A percentile compares a stretch with the other conserved stretches of the same genome.
Evolutionary conservation across 345 rosid genomes (phyloP).

Genomic region (Clarkia xantiana): DNA sequence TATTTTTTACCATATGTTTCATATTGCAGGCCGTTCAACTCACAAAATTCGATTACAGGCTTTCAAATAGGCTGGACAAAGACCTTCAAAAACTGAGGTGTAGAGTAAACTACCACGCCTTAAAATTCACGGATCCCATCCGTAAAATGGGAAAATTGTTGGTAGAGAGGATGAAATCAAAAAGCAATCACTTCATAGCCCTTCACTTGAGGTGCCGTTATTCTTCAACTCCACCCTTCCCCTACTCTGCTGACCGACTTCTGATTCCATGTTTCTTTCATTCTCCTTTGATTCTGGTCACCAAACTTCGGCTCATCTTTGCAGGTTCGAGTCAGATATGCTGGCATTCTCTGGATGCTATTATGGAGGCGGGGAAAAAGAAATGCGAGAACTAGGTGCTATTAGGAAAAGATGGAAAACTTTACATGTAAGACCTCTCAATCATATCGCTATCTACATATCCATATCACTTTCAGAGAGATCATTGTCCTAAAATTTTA

Average conservation of each 20-base stretch:
- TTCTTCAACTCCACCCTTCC: not conserved
- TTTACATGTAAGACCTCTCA: conserved; percentile 42
- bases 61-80: conserved; percentile 47
- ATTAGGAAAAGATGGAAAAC: conserved; percentile 81
- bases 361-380: conserved; percentile 83
- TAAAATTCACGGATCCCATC: conserved; percentile 56
- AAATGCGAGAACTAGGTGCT: conserved; percentile 54
- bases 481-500: no score
- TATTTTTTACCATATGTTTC: not conserved
- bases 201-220: conserved; percentile 64
- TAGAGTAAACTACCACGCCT: conserved; percentile 79
- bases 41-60: conserved; percentile 85
- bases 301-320: not conserved
- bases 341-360: conserved; percentile 94
- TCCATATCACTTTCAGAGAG: no score
- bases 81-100: conserved; percentile 88
- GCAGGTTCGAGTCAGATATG: conserved; percentile 95
- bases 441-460: not conserved
- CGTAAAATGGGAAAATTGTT: conserved; percentile 45
- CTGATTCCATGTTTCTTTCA: not conserved
- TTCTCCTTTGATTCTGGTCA: not conserved
- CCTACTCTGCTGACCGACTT: not conserved
- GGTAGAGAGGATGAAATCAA: conserved; percentile 61
- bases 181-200: conserved; percentile 54
- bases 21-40: conserved; percentile 64